phyloP scores from a whole-genome alignment of 345 rosid species.

The Garcia nutans region DNA sequence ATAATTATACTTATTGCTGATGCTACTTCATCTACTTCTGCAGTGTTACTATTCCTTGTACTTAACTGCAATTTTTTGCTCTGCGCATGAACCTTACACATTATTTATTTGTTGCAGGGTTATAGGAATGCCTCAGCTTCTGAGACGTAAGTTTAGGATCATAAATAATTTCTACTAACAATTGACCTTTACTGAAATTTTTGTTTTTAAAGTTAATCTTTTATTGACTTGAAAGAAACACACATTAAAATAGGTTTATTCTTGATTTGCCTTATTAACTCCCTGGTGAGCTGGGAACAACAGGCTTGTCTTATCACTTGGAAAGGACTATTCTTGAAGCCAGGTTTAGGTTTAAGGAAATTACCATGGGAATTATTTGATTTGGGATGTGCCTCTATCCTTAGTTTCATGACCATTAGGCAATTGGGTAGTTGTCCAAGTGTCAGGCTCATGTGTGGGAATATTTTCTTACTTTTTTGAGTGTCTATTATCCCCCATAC shows the following conservation, averaged over 20 bases:
- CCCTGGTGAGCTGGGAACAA: neutral
- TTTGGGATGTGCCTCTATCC: neutral
- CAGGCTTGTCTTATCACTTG: neutral
- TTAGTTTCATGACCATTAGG: neutral
- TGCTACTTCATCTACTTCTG: constrained; percentile 15
- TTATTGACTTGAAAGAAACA: neutral
- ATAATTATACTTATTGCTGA: constrained; percentile 10
- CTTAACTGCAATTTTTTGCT: neutral
- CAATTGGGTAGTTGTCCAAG: neutral
- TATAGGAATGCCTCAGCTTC: constrained; percentile 85
- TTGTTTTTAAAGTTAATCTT: neutral
- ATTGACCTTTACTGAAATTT: neutral
- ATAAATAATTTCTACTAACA: neutral
- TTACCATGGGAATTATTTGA: neutral
- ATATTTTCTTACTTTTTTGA: neutral
- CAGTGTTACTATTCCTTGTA: neutral
- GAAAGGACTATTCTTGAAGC: neutral
- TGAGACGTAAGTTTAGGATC: constrained; percentile 66
- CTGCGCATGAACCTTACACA: constrained; percentile 12
- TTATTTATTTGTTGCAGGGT: constrained; percentile 62
- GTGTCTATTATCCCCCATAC: neutral
- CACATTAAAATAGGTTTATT: neutral
- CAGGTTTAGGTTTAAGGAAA: neutral
- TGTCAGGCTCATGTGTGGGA: neutral
- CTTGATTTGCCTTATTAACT: neutral